phyloP scores from a whole-genome alignment of 2,329 filamentous ascomycete species.

The Laburnicola sp. region DNA sequence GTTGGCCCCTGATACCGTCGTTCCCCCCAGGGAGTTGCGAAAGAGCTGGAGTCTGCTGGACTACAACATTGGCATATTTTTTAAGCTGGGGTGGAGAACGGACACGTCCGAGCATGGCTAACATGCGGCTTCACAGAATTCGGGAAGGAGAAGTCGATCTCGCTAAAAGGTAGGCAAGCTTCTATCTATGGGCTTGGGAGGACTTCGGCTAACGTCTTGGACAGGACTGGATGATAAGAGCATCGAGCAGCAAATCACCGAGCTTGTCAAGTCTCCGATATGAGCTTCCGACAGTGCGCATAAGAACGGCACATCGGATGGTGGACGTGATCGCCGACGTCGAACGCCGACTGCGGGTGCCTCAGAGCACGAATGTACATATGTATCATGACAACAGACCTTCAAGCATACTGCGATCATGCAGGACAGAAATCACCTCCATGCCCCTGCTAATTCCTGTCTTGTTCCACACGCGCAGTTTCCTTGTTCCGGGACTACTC shows the following conservation, averaged over 20 bases:
- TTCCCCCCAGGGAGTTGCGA: not conserved
- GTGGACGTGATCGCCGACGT: conserved; percentile 8
- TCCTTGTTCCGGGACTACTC: no score
- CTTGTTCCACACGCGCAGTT: no score
- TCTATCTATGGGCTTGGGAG: not conserved
- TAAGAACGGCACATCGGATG: not conserved
- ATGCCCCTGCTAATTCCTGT: no score
- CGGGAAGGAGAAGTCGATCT: conserved; percentile 68
- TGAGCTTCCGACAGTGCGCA: conserved; percentile 10
- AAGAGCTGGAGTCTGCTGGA: not conserved
- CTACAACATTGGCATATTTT: not conserved
- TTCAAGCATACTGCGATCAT: conserved; percentile 8
- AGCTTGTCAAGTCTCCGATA: conserved; percentile 57
- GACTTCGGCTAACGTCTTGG: conserved; percentile 3
- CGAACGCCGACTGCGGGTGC: conserved; percentile 1
- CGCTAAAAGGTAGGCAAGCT: conserved; percentile 58
- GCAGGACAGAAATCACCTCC: no score
- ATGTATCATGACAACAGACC: conserved; percentile 29
- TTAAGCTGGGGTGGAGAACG: no score
- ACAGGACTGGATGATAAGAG: conserved; percentile 69
- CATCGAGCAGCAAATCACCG: conserved; percentile 69
- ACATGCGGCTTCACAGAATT: conserved; percentile 53
- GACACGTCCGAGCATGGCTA: conserved; percentile 9
- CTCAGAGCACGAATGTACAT: conserved; percentile 18
- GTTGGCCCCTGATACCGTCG: conserved; percentile 30